Conservation (phyloP, 1,284 basidiomycete genomes). For the Chondrostereum purpureum region DNA sequence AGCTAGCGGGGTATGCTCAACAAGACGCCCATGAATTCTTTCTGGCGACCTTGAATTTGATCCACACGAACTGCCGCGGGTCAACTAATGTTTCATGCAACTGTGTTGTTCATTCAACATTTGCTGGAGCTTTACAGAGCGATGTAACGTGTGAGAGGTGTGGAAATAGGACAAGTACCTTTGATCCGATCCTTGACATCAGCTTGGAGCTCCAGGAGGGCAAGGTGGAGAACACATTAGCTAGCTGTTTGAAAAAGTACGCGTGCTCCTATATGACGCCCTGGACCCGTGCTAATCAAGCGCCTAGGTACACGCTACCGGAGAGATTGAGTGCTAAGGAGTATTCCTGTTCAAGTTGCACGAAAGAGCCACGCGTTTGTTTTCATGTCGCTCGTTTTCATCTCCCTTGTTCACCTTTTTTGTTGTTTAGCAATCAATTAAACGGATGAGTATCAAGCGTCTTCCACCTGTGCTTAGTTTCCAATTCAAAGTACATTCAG, state of each 20-base stretch:
- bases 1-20: constrained; percentile 87
- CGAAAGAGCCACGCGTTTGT: constrained; percentile 53
- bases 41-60: constrained; percentile 74
- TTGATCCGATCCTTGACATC: constrained; percentile 89
- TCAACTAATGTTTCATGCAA: constrained; percentile 74
- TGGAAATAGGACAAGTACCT: constrained; percentile 68
- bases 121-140: constrained; percentile 83
- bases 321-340: constrained; percentile 70
- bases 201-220: constrained; percentile 75
- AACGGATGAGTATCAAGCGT: constrained; percentile 78
- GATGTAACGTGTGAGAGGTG: constrained; percentile 84
- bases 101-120: constrained; percentile 90
- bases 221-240: constrained; percentile 51
- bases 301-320: constrained; percentile 62
- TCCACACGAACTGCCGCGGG: constrained; percentile 75
- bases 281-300: constrained; percentile 1
- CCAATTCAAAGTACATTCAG: constrained; percentile 78
- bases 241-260: constrained; percentile 65
- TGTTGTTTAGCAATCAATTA: constrained; percentile 62
- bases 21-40: constrained; percentile 95
- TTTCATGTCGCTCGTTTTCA: constrained; percentile 6
- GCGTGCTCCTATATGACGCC: constrained; percentile 10
- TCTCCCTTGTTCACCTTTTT: constrained; percentile 8
- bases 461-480: constrained; percentile 90
- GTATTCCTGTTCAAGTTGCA: constrained; percentile 71